Evolutionary conservation across 176 grass and related monocot genomes (phyloP), one percentile per base, ranked within the genome.

Genomic region (Oryza longistaminata): DNA sequence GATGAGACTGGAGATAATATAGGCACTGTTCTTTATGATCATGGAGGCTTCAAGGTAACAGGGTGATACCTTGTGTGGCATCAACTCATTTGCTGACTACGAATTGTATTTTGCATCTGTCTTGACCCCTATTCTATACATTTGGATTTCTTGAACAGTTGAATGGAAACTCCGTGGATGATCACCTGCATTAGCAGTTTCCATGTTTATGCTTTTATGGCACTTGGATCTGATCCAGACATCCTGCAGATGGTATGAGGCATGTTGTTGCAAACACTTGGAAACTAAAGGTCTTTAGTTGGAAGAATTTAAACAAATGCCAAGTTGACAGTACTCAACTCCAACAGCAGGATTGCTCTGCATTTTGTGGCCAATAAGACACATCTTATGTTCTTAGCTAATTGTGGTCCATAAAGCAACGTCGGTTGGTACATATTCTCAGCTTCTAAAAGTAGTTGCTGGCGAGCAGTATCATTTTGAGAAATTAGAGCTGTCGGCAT

Each of bases 11-110:
- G n/a, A 65, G 71, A 76, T 73, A 33, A 13, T 73, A 46, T 19
- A 71, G 37, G 26, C 19, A 39, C 73, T 43, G 37, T 26, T 69
- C 24, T 73, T 70, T 76, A 49, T 66, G 74, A 86, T 88, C n/a
- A 46, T 65, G 15, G 35, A 45, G 9, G 14, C 73, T 49, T 70
- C 55, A 68, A 74, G 60, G 39, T 75, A 82, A 29, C 42, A 77
- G 21, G 50, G 26, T 68, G 48, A 83, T 87, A 79, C 39, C 61
- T 49, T 29, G 53, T 14, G 37, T 60, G 34, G n/a, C 58, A 62
- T 62, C 74, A 70, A 71, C 26, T 52, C 9, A 34, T 76, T 87
- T 81, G n/a, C n/a, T 74, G 58, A n/a, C 0, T 29, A 43, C 21
- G 52, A 29, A 81, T 19, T 72, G 68, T 26, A 42, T 61, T 72